Conservation (phyloP, 352 stramenopile species). For the Phytopythium delawarense region DNA sequence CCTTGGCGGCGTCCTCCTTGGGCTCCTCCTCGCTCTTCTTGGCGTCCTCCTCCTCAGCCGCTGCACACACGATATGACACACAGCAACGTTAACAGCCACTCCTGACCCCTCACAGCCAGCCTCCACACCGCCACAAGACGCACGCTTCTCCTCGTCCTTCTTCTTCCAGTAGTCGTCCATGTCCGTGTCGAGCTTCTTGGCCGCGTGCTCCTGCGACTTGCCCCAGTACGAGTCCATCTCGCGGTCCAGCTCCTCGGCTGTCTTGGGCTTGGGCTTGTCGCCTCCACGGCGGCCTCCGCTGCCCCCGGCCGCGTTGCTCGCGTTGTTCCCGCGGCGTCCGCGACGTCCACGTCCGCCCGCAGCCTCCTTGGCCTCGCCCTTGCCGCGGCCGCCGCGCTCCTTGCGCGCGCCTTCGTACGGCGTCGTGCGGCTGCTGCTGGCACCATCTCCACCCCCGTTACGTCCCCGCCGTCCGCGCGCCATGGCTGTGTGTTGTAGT, state of each 20-base stretch:
- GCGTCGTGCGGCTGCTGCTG: constrained; percentile 24
- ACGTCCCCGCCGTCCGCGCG: constrained; percentile 31
- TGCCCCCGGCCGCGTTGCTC: constrained; percentile 11
- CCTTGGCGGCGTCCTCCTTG: constrained; percentile 12
- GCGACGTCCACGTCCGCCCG: constrained; percentile 12
- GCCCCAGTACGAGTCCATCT: constrained; percentile 87
- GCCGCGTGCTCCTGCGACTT: constrained; percentile 80
- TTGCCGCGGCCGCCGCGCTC: constrained; percentile 19
- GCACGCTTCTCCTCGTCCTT: constrained; percentile 50
- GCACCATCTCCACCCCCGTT: constrained; percentile 14
- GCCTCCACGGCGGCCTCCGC: neutral
- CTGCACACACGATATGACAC: neutral
- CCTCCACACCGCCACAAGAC: constrained; percentile 6
- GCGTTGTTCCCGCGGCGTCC: constrained; percentile 15
- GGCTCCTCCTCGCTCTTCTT: constrained; percentile 15
- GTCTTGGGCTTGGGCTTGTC: constrained; percentile 68
- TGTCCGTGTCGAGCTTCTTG: constrained; percentile 82
- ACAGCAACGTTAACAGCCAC: neutral
- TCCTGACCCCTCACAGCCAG: neutral
- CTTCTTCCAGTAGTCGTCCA: constrained; percentile 88
- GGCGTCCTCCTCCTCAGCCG: constrained; percentile 17
- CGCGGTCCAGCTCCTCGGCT: constrained; percentile 72
- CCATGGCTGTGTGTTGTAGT: constrained; percentile 14
- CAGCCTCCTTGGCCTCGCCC: constrained; percentile 5
- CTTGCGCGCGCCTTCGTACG: constrained; percentile 35